These are phyloP conservation scores for Chenopodium suecicum DNA, from an alignment of 148 eudicot genomes.

Conservation along the genomic window DNA sequence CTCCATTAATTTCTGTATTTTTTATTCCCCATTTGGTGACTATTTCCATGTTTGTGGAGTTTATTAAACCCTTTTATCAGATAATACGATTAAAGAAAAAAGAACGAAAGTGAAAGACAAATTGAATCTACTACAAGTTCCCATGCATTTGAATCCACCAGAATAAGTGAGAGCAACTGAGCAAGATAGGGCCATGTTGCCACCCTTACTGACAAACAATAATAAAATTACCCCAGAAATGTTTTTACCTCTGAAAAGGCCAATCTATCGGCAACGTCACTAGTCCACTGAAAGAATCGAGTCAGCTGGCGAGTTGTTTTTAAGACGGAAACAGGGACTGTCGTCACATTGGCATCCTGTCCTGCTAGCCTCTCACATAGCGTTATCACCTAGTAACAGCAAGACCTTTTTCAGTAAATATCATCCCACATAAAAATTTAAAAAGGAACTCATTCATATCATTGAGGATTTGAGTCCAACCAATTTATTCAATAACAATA, in stretches of 20 bases:
- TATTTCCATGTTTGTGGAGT: not conserved
- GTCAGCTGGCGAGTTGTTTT: conserved; percentile 92
- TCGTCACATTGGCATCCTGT: conserved; percentile 98
- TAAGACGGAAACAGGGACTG: conserved; percentile 92
- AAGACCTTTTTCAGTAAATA: conserved; percentile 8
- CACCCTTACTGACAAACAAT: not conserved
- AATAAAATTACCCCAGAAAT: conserved; percentile 5
- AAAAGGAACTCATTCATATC: not conserved
- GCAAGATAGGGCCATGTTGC: not conserved
- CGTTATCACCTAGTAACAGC: conserved; percentile 76
- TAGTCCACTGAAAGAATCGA: conserved; percentile 92
- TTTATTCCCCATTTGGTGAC: not conserved
- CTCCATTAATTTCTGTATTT: not conserved
- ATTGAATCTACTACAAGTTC: not conserved
- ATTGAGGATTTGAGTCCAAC: too few species aligned
- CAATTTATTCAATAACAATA: not conserved
- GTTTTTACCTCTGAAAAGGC: conserved; percentile 90
- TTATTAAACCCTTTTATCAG: not conserved
- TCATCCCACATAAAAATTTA: too few species aligned
- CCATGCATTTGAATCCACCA: conserved; percentile 11
- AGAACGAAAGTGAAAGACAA: not conserved
- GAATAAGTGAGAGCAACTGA: not conserved
- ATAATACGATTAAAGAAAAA: not conserved
- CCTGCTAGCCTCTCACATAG: conserved; percentile 99
- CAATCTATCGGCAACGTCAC: conserved; percentile 96